Base-by-base conservation (phyloP, 1,284 basidiomycete genomes). In the Ganoderma leucocontextum region DNA sequence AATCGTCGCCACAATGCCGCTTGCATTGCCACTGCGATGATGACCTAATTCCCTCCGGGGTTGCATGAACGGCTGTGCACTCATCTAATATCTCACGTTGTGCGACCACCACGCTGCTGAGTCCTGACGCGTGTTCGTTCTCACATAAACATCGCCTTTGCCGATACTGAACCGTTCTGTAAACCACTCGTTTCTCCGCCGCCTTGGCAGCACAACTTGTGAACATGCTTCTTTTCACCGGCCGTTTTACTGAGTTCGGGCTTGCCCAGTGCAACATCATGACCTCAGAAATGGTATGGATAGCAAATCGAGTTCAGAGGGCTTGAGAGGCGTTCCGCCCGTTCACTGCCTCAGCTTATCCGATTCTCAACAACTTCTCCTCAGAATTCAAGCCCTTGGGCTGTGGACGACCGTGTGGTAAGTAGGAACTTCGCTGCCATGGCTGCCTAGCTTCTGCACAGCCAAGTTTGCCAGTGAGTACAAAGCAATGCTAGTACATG, bases 21-120 rank as follows among this genome's bases (percentile, higher is more conserved):
- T 17, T 60, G 58, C 39, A 60, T 60, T 60, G 58, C 58, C 58
- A 60, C 58, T 4, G 38, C 38, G n/a, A 57, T 57, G 29, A 29
- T 57, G 29, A 29, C 29, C 13, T 19, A 15, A 53, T 19, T n/a
- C n/a, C 1, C 36, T 35, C 35, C n/a, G 7, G 9, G 8, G 17
- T 35, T 7, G 8, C 35, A 17, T 58, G n/a, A 13, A 60, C 15
- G 58, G 39, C 39, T 60, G 58, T 60, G 58, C 58, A 60, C 29
- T 29, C 29, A 29, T 29, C 29, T 29, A 29, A 29, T 35, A 15
- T 25, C 42, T 33, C 59, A 22, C 35, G 36, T 44, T 35, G 5
- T 19, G 35, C 58, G 7, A 22, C 58, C 58, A 59, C 58, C 58
- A 59, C 35, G 38, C 44, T 59, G 57, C 38, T 25, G 8, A 19